phyloP scores from a whole-genome alignment of 768 basidiomycete genomes.

The Botryobasidium botryosum region DNA sequence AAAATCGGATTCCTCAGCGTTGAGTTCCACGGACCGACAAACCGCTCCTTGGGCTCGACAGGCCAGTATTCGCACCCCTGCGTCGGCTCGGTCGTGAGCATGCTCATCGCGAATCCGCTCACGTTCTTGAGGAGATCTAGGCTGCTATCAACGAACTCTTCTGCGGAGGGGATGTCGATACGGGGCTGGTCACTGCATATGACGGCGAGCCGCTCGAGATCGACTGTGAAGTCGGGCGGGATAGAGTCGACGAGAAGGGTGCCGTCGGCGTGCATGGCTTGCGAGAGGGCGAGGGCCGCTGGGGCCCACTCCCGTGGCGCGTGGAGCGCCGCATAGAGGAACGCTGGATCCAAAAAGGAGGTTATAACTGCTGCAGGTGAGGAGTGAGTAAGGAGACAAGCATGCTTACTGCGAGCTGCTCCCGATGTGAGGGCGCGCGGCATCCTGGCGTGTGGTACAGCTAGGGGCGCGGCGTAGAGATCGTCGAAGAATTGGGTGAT shows the following conservation, averaged over 20 bases:
- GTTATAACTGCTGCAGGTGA: not conserved
- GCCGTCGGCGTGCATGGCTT: slow-evolving; percentile 9
- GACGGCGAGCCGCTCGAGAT: slow-evolving; percentile 9
- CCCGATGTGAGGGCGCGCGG: slow-evolving; percentile 9
- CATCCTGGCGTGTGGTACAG: not conserved
- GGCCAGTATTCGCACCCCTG: slow-evolving; percentile 1
- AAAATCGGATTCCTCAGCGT: slow-evolving; percentile 3
- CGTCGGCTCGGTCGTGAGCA: not conserved
- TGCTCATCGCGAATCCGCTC: slow-evolving; percentile 6
- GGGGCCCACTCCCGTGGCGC: slow-evolving; percentile 4
- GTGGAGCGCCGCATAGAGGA: slow-evolving; percentile 5
- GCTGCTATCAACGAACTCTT: slow-evolving; percentile 7
- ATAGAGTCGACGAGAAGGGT: not conserved
- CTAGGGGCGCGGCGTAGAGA: slow-evolving; percentile 8
- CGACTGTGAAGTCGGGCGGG: not conserved
- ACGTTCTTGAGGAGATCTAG: slow-evolving; percentile 3
- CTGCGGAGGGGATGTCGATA: slow-evolving; percentile 5
- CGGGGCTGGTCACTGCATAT: slow-evolving; percentile 9
- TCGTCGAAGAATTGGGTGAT: slow-evolving; percentile 8
- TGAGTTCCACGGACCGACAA: slow-evolving; percentile 3
- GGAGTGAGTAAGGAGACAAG: not conserved
- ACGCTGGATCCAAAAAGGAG: not conserved
- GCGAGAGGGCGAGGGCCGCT: slow-evolving; percentile 1
- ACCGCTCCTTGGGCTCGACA: not conserved
- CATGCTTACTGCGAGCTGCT: slow-evolving; percentile 5